Base-by-base conservation (phyloP, 2,329 filamentous ascomycete genomes). In the Penicillium palitans region DNA sequence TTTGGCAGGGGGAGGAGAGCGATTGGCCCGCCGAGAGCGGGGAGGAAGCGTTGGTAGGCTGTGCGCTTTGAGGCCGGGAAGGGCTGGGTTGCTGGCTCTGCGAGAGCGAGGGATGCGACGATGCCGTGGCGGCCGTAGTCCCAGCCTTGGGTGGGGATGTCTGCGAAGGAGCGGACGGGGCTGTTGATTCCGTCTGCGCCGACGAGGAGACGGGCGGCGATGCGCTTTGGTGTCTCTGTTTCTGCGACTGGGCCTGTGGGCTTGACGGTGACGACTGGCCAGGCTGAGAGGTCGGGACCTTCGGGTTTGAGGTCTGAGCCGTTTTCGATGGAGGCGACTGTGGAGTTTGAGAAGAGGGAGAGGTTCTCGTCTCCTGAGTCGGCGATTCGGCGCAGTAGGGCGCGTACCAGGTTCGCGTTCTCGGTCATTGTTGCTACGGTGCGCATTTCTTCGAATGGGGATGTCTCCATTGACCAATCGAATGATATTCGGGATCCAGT, bases 351-450 rank as follows among this genome's bases (percentile, higher is more conserved):
- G 57, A 93, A 88, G 10, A 95, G 78, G 5, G 87, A 84, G 17
- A 93, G 82, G 2, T 72, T 74, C 19, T 75, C 73, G 19, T 74
- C 78, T 2, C 87, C 85, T 2, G 96, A 79, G 64, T 90, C 84
- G 10, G 88, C 81, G 37, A 97, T 82, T 15, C 89, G 84, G 55
- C 82, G 82, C 51, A 97, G 77, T 8, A 99, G 81, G 0, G 87
- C 91, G 0, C 88, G 88, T 2, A 91, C 92, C 35, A 97, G 82
- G 73, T 99, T 98, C 33, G 89, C 76, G 74, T 98, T 99, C 80
- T 99, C 96, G 42, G 88, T 90, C 93, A 99, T 99, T 73, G 95
- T 96, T 10, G 95, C 95, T 65, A 99, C 91, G 1, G 87, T 90
- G 60, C 81, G 79, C 64, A 75, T 59, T 64, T 84, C 70, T 79